Percentiles rank a stretch among this genome's conserved stretches.
Evolutionary conservation across 1,139 yeast species (phyloP).

Genomic region (Geotrichum phurueaensis): DNA sequence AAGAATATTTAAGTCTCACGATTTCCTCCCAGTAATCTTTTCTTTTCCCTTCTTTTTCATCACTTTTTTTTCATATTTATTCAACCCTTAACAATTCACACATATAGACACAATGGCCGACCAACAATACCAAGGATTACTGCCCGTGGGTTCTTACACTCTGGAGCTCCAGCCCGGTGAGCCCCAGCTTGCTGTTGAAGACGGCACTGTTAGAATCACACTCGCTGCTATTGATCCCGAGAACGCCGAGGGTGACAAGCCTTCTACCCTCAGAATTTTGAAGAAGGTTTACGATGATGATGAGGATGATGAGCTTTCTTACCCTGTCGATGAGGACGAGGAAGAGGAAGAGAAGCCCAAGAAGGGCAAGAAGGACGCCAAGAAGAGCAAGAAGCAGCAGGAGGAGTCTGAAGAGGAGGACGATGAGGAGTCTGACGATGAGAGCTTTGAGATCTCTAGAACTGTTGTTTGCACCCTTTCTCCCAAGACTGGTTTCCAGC

Average conservation of each 20-base stretch:
- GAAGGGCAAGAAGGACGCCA: constrained; percentile 25
- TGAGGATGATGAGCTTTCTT: constrained; percentile 25
- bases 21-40: not conserved
- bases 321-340: constrained; percentile 24
- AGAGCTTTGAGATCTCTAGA: constrained; percentile 66
- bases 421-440: constrained; percentile 48
- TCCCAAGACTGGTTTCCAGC: constrained; percentile 76
- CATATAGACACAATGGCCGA: constrained; percentile 5
- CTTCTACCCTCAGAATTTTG: constrained; percentile 21
- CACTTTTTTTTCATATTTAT: constrained; percentile 1
- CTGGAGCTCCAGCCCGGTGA: constrained; percentile 72
- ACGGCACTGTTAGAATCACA: constrained; percentile 83
- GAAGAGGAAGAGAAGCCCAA: constrained; percentile 31
- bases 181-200: constrained; percentile 83
- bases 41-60: constrained; percentile 6
- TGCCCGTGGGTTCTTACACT: constrained; percentile 16
- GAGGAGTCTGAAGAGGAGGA: constrained; percentile 38
- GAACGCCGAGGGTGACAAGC: constrained; percentile 46
- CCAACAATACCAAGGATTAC: constrained; percentile 3
- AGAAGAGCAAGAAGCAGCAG: constrained; percentile 29
- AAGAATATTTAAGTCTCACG: not conserved
- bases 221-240: constrained; percentile 90
- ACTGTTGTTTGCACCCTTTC: constrained; percentile 83
- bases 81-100: not conserved
- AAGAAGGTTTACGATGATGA: constrained; percentile 25